Evolutionary conservation across 148 eudicot species (phyloP), one percentile per base, ranked within the genome.

Genomic region (Dianthus caryophyllus): DNA sequence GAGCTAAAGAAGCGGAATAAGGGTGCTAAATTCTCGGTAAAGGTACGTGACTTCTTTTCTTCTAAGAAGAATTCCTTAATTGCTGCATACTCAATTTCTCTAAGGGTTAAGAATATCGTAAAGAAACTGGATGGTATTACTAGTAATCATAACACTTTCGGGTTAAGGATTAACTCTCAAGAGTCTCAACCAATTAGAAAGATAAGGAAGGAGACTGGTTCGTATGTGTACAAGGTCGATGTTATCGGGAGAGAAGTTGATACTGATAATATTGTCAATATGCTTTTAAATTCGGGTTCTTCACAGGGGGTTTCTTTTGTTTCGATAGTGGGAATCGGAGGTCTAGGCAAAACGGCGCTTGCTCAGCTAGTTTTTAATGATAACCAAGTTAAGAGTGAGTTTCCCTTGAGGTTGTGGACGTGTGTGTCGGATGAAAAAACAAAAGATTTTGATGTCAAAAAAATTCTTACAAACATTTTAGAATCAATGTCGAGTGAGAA

Each of bases 251-350:
- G 80, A 46, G 67, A 72, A 1, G 36, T 11, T 33, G 80, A 77
- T 30, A 26, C 27, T 16, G n/a, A 56, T 21, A 44, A 0, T 1
- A 15, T 72, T 1, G 22, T 72, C 2, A 38, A 49, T 3, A 27
- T 62, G 60, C 48, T 77, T 59, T 27, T 72, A 30, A 29, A 49
- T 48, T 4, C 22, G 18, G 5, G 56, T 58, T 18, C 8, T 13
- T 3, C 33, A 6, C 36, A 29, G 8, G 24, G 43, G 66, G 17
- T 47, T n/a, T n/a, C n/a, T n/a, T n/a, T n/a, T n/a, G n/a, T n/a
- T n/a, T n/a, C n/a, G n/a, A n/a, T n/a, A n/a, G 80, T 76, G 18
- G 80, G 80, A 17, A 36, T 72, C 1, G 79, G 81, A 43, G 81
- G 77, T 18, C 14, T 78, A 8, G 81, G 81, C 5, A 73, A 78